Evolutionary conservation across 768 basidiomycete species (phyloP).

Genomic region (Lentinula lateritia): DNA sequence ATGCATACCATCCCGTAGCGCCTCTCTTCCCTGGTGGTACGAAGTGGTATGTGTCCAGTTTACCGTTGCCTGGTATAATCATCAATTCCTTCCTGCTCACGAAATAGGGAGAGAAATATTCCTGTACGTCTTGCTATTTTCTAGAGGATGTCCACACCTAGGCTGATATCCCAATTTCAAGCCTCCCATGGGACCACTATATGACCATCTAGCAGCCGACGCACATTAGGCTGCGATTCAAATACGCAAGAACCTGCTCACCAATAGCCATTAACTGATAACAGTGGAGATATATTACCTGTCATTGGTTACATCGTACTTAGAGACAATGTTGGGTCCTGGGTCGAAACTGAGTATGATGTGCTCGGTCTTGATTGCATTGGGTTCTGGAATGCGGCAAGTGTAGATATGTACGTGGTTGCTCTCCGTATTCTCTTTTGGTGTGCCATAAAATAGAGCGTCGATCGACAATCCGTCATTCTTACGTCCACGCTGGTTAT

Average conservation of each 20-base stretch:
- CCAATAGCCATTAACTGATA: background rate
- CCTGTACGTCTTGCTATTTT: constrained; percentile 46
- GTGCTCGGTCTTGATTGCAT: background rate
- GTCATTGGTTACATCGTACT: background rate
- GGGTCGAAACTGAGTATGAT: background rate
- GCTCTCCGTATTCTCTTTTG: too few relatives aligned
- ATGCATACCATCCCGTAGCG: constrained; percentile 37
- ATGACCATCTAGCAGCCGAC: constrained; percentile 43
- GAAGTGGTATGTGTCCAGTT: constrained; percentile 70
- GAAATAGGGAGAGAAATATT: constrained; percentile 68
- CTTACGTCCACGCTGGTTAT: too few relatives aligned
- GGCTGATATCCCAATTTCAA: constrained; percentile 18
- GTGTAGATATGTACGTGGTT: too few relatives aligned
- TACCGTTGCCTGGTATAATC: background rate
- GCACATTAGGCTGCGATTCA: constrained; percentile 3
- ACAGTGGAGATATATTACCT: background rate
- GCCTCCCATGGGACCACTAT: constrained; percentile 60
- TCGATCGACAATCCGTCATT: too few relatives aligned
- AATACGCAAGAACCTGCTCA: background rate
- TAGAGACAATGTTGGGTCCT: background rate
- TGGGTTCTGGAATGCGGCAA: too few relatives aligned
- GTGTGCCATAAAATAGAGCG: too few relatives aligned
- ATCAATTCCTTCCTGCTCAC: constrained; percentile 1
- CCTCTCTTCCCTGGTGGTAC: constrained; percentile 84
- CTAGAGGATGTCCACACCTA: background rate